Percentiles rank a stretch among this genome's conserved stretches.
These are phyloP conservation scores for Alternaria angustiovoidea DNA, from an alignment of 2,329 filamentous ascomycete species.

Conservation along the genomic window DNA sequence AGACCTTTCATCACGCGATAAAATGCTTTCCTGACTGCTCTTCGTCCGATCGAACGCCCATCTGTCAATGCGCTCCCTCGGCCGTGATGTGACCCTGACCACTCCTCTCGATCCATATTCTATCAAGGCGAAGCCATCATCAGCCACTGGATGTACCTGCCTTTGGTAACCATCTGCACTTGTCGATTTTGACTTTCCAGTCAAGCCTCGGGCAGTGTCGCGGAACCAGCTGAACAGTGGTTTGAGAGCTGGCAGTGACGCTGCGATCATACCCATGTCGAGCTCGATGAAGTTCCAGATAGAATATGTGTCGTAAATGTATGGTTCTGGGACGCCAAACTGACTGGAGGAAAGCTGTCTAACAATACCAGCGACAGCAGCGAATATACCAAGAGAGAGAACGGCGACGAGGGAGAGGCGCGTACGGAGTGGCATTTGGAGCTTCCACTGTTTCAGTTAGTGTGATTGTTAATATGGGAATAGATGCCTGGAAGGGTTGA, in stretches of 20 bases:
- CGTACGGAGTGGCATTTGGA: slow-evolving; percentile 55
- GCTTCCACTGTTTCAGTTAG: slow-evolving; percentile 35
- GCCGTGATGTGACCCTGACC: background rate
- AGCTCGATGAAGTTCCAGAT: slow-evolving; percentile 58
- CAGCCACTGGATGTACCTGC: background rate
- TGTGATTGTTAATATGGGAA: background rate
- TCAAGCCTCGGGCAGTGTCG: slow-evolving; percentile 25
- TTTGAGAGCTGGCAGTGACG: slow-evolving; percentile 53
- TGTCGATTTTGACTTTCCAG: background rate
- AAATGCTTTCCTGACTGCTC: background rate
- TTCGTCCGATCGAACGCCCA: background rate
- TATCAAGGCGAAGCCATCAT: background rate
- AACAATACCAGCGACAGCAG: slow-evolving; percentile 54
- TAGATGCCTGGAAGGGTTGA: background rate
- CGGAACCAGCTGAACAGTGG: slow-evolving; percentile 38
- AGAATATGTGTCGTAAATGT: slow-evolving; percentile 52
- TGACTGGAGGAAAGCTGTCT: slow-evolving; percentile 53
- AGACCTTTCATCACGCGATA: background rate
- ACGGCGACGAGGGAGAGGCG: slow-evolving; percentile 51
- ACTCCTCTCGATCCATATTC: background rate
- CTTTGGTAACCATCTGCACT: background rate
- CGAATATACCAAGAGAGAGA: slow-evolving; percentile 52
- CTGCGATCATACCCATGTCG: slow-evolving; percentile 55
- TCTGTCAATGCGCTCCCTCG: background rate
- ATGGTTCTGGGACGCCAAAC: slow-evolving; percentile 47